Percentiles rank a stretch among this genome's conserved stretches.
These are phyloP conservation scores for Hygrocybe punicea DNA, from an alignment of 768 basidiomycete genomes.

Conservation along the genomic window DNA sequence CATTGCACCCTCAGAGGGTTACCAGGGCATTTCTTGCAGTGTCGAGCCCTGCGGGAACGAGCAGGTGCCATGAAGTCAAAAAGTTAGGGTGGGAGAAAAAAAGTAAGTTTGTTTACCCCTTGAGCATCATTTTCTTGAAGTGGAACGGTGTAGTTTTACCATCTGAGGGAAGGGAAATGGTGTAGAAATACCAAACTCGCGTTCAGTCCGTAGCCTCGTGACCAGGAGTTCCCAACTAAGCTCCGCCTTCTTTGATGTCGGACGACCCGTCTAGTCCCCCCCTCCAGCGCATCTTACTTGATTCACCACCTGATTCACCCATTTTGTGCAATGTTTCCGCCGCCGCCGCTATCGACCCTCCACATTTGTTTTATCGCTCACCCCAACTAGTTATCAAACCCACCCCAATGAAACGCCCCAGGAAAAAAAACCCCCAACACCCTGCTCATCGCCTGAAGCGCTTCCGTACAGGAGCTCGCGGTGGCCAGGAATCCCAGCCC, in stretches of 20 bases:
- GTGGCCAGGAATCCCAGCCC: background rate
- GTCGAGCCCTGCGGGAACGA: background rate
- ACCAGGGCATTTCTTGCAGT: background rate
- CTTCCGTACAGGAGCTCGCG: background rate
- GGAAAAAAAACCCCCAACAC: background rate
- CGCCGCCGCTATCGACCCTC: background rate
- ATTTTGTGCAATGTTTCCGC: background rate
- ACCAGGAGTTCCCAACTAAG: background rate
- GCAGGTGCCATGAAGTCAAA: background rate
- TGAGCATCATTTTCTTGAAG: background rate
- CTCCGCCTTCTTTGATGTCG: background rate
- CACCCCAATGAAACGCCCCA: background rate
- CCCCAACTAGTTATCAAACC: background rate
- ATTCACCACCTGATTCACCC: background rate
- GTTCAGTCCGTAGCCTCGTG: background rate
- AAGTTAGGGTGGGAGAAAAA: background rate
- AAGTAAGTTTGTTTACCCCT: background rate
- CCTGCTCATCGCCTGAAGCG: background rate
- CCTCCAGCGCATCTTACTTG: background rate
- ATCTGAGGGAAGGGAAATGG: background rate
- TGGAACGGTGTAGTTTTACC: background rate
- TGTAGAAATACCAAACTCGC: background rate
- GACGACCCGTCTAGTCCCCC: background rate
- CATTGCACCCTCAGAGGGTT: background rate
- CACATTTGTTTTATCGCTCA: background rate